Evolutionary conservation across 2,329 filamentous ascomycete genomes (phyloP), one percentile per base, ranked within the genome.

Genomic region (Cercospora brassicicola): DNA sequence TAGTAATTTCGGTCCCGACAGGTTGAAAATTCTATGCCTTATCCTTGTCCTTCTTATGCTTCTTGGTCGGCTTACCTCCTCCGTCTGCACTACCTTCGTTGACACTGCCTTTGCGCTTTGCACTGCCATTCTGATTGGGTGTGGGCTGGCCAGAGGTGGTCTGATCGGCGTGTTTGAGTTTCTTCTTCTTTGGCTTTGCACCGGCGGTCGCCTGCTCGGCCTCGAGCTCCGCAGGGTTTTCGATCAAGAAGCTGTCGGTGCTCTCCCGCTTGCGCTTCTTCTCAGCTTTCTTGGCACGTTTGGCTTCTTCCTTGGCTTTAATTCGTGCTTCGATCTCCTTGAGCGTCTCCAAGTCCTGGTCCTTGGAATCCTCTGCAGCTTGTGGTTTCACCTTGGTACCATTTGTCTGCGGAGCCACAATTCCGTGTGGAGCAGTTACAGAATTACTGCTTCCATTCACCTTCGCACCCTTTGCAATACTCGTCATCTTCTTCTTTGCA

Each of bases 131-230:
- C 11, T 26, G 10, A 1, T 23, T 20, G 4, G 59, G 59, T 18
- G 18, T 31, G 15, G 59, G 45, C 36, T 61, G 36, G 2, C 26
- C 51, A 28, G 60, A 59, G 72, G 18, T 23, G 45, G 4, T 86
- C 88, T 86, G 86, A 2, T 86, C 88, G 0, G 86, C 86, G 59
- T 83, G 90, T 68, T 60, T 65, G 30, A 26, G 42, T 36, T 67
- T 69, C 67, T 72, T 71, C 62, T 68, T 67, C n/a, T 68, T 63
- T 3, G 69, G 68, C 26, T 61, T 64, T 73, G 96, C 90, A 1
- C 92, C 91, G 15, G 94, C 81, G 2, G 85, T 33, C 2, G 18
- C 30, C 15, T 31, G 62, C 30, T 56, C 31, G 51, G n/a, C 20
- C 11, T 20, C 48, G 7, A 57, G 26, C 53, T 31, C 45, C 2